Evolutionary conservation across 805 yeast genomes (phyloP), one percentile per base, ranked within the genome.

Genomic region (Metschnikowia santaceciliae): DNA sequence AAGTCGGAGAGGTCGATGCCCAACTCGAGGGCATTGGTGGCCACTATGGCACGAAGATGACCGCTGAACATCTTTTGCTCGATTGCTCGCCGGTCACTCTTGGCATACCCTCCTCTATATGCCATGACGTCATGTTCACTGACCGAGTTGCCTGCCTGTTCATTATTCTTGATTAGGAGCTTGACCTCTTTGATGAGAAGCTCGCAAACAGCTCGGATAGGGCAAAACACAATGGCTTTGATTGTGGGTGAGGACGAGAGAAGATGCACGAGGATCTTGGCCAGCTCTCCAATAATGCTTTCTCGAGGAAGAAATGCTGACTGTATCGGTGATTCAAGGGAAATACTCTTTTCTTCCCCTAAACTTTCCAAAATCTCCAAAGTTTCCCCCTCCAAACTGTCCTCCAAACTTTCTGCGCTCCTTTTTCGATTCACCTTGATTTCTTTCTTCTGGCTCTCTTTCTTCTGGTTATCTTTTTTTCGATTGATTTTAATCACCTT

Each of bases 1-100:
- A 94, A 72, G 13, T 86, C 88, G 46, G 98, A 96, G 54, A 94
- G 86, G 73, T 94, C 99, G 47, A 94, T 88, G 52, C 99, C 99
- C 44, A 94, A 77, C 63, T 94, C 99, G 51, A 94, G 71, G 0
- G 99, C 99, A 67, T 91, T 90, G 0, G 99, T 94, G 0, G 99
- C 92, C 4, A 94, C 82, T 26, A 95, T 88, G 0, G 96, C 97
- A 52, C 84, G 75, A 26, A 94, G 67, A 49, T 83, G 81, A 0
- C 98, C 97, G 55, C 79, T 80, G 64, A 94, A 94, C 97, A 94
- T 89, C 59, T 88, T 89, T 43, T 78, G 75, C 65, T 94, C 99
- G 51, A 94, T 92, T 49, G 82, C 78, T 56, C 99, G 78, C 56
- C 99, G 77, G 61, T 92, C 98, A 1, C 78, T 69, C 1, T 91